These are phyloP conservation scores for Biscogniauxia sp. DNA, from an alignment of 2,329 filamentous ascomycete genomes.

Conservation along the genomic window DNA sequence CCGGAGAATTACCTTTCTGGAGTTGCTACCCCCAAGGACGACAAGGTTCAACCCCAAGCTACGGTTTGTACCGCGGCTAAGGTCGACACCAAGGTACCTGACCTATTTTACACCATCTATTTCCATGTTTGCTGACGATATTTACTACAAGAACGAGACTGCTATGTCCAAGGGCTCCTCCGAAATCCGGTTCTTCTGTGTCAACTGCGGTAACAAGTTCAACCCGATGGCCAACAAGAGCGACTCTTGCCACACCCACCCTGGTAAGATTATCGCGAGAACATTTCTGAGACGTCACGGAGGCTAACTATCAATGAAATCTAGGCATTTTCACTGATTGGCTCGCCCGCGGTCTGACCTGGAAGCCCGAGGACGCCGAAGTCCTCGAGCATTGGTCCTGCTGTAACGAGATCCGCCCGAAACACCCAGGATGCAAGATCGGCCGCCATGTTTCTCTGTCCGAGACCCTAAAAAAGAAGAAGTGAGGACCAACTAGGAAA, in stretches of 20 bases:
- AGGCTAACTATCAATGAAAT: background rate
- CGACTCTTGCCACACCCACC: background rate
- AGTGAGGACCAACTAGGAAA: background rate
- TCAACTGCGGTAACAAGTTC: background rate
- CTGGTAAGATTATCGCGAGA: background rate
- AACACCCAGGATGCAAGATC: background rate
- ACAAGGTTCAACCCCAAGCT: too few species aligned
- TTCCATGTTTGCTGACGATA: too few species aligned
- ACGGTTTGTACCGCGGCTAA: too few species aligned
- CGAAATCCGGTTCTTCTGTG: background rate
- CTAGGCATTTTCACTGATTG: background rate
- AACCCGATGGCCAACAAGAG: background rate
- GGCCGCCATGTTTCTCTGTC: background rate
- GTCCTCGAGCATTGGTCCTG: conserved; percentile 1
- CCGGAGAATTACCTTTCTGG: too few species aligned
- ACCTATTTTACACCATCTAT: too few species aligned
- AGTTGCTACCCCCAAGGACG: too few species aligned
- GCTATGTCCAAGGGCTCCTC: background rate
- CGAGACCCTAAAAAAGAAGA: too few species aligned
- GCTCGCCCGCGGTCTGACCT: background rate
- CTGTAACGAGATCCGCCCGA: background rate
- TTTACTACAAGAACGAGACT: background rate
- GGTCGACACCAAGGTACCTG: too few species aligned
- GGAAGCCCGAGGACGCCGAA: background rate
- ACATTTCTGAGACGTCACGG: background rate